phyloP scores from a whole-genome alignment of 306 rosid species.

The Prunus mira region DNA sequence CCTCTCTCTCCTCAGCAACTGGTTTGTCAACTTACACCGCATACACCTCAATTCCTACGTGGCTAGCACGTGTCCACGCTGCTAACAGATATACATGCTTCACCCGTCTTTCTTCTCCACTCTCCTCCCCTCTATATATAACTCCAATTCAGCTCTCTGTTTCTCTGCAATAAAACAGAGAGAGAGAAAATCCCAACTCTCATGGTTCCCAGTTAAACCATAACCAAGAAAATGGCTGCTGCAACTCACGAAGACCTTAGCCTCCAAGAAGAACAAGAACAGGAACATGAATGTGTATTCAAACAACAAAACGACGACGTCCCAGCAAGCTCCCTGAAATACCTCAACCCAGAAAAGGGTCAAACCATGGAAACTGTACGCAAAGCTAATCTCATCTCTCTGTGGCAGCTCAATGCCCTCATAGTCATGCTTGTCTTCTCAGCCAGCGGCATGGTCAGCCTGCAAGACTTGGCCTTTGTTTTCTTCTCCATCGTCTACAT shows the following conservation, averaged over 20 bases:
- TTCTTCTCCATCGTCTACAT: conserved; percentile 49
- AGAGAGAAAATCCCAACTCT: too few species aligned
- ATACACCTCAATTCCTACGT: too few species aligned
- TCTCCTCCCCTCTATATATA: too few species aligned
- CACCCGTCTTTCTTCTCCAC: too few species aligned
- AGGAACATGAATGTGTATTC: conserved; percentile 5
- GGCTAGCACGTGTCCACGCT: too few species aligned
- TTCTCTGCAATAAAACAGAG: too few species aligned
- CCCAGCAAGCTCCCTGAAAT: neutral
- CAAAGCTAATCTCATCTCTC: conserved; percentile 35
- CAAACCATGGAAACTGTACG: conserved; percentile 1
- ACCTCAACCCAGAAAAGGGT: conserved; percentile 4
- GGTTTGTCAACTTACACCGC: too few species aligned
- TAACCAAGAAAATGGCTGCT: neutral
- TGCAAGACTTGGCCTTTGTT: conserved; percentile 52
- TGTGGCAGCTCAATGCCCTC: conserved; percentile 56
- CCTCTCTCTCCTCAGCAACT: too few species aligned
- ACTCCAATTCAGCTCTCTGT: too few species aligned
- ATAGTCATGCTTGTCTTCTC: conserved; percentile 50
- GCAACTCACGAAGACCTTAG: conserved; percentile 48
- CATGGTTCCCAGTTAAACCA: too few species aligned
- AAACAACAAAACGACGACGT: conserved; percentile 25
- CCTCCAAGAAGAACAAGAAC: conserved; percentile 47
- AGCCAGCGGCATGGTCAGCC: conserved; percentile 66
- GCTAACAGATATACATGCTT: too few species aligned